phyloP scores from a whole-genome alignment of 176 grass and related monocot genomes.

The Tillandsia fasciculata region DNA sequence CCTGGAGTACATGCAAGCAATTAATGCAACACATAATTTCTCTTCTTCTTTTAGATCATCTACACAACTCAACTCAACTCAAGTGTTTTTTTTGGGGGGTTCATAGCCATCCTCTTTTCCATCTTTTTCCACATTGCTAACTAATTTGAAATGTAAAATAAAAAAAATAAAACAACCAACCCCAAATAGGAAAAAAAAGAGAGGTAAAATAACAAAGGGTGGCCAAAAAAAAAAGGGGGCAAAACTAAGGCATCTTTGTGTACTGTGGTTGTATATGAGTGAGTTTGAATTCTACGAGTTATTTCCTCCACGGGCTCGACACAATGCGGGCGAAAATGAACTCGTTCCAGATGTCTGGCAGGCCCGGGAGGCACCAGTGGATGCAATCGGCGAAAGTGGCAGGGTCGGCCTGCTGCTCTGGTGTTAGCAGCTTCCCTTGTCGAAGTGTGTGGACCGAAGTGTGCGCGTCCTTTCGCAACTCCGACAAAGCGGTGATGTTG shows the following conservation, averaged over 20 bases:
- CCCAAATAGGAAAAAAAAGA: not conserved
- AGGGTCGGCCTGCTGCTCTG: constrained; percentile 59
- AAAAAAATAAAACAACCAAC: constrained; percentile 1
- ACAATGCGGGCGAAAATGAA: constrained; percentile 60
- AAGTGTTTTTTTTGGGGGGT: too few relatives aligned
- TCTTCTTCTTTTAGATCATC: too few relatives aligned
- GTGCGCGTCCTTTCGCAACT: constrained; percentile 77
- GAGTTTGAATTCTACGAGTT: not conserved
- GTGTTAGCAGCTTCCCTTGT: constrained; percentile 63
- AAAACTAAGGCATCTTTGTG: not conserved
- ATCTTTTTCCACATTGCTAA: too few relatives aligned
- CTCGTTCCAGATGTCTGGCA: constrained; percentile 71
- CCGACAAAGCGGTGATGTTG: constrained; percentile 65
- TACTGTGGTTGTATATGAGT: not conserved
- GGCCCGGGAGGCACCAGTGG: constrained; percentile 73
- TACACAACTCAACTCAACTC: too few relatives aligned
- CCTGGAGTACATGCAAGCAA: too few relatives aligned
- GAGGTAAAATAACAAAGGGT: constrained; percentile 9
- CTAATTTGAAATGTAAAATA: not conserved
- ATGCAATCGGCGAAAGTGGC: constrained; percentile 61
- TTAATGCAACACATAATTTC: too few relatives aligned
- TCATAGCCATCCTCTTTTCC: too few relatives aligned
- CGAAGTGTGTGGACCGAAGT: constrained; percentile 82
- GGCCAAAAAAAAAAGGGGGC: not conserved
- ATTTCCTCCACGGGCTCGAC: constrained; percentile 20